Evolutionary conservation across 106 monocot genomes (phyloP), one percentile per base, ranked within the genome.

Genomic region (Dendrobium catenatum): DNA sequence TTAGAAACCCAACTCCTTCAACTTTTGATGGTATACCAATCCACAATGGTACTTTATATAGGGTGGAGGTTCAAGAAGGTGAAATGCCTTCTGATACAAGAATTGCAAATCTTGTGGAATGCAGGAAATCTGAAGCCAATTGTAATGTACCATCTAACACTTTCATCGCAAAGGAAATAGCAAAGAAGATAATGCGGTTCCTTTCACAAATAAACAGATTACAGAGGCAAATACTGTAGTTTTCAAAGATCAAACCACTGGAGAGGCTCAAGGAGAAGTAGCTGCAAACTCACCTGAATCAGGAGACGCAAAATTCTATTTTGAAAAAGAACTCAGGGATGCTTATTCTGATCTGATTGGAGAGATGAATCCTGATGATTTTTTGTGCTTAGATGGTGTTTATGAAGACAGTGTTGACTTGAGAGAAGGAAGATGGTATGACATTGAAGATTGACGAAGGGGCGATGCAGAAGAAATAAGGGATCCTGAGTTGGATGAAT

Each of bases 61-160:
- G 59, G 78, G 95, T 93, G 82, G 98, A 99, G 86, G 85, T 89
- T 51, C 91, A 91, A 78, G 98, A 98, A 67, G 88, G 83, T 17
- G 89, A 91, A 70, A 66, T 80, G n/a, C 17, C 68, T 68, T 75
- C 64, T 9, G 86, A 85, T 9, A 90, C 94, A 9, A 44, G 72
- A 8, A 74, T 94, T 80, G 37, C 89, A 26, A 92, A 97, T 86
- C 76, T 89, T 40, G 81, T 58, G 76, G 81, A 86, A 55, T 48
- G 55, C 72, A 19, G 16, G 70, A 66, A 56, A 42, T 58, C 67
- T 9, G 26, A 61, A 46, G 29, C 33, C 10, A 68, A n/a, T 68
- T 61, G 6, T 49, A 80, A 68, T 80, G 20, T 9, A 9, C 18
- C 20, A 42, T 40, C 10, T 55, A 43, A 40, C 27, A 0, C 29